phyloP scores from a whole-genome alignment of 257 asterid genomes.

The Pogostemon cablin region DNA sequence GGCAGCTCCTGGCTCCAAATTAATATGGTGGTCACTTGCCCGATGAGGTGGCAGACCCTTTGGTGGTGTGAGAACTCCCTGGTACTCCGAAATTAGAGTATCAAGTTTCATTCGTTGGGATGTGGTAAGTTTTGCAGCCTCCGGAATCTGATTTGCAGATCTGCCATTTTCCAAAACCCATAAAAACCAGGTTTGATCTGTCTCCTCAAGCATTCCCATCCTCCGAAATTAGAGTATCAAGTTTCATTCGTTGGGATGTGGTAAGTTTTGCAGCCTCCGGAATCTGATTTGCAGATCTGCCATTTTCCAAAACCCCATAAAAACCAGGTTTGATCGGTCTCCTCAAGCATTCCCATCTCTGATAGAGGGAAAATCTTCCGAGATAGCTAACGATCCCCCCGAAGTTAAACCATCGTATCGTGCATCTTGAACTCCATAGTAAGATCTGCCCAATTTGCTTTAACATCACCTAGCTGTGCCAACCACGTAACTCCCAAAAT shows the following conservation, averaged over 20 bases:
- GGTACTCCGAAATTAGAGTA: background rate
- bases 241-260: background rate
- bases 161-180: too few species aligned
- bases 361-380: background rate
- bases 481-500: background rate
- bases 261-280: background rate
- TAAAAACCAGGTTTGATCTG: too few species aligned
- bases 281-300: too few species aligned
- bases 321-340: background rate
- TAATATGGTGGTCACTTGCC: too few species aligned
- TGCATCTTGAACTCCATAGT: background rate
- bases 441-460: background rate
- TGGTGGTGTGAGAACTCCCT: background rate
- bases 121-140: too few species aligned
- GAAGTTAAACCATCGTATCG: background rate
- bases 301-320: background rate
- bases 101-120: too few species aligned
- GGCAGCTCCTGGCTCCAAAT: background rate
- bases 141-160: too few species aligned
- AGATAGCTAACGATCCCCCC: background rate
- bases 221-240: background rate
- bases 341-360: too few species aligned
- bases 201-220: too few species aligned
- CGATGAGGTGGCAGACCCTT: too few species aligned
- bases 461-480: background rate